phyloP scores from a whole-genome alignment of 345 rosid species.

The Clarkia xantiana region DNA sequence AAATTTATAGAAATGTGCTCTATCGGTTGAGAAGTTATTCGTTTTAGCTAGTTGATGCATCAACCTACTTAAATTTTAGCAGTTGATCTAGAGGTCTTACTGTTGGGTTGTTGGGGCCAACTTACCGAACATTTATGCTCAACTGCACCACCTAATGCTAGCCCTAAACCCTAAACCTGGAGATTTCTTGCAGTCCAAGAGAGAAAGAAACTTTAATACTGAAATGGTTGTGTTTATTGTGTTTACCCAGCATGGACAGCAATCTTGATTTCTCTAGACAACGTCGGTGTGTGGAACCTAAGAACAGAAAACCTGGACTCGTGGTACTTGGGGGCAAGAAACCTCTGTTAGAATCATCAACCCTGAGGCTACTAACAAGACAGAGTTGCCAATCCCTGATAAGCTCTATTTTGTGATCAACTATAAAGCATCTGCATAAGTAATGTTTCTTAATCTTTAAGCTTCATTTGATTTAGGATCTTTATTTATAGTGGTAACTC shows the following conservation, averaged over 20 bases:
- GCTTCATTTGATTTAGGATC: neutral
- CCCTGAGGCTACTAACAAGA: conserved; percentile 85
- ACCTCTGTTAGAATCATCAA: conserved; percentile 80
- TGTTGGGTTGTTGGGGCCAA: too few relatives aligned
- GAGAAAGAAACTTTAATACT: too few relatives aligned
- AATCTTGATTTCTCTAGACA: conserved; percentile 80
- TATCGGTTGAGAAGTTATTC: too few relatives aligned
- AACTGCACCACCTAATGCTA: too few relatives aligned
- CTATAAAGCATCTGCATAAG: conserved; percentile 65
- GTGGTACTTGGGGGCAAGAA: conserved; percentile 98
- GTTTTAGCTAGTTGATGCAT: too few relatives aligned
- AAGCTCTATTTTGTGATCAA: conserved; percentile 85
- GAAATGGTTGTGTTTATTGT: neutral
- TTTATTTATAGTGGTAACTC: neutral
- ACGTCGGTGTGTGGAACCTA: conserved; percentile 92
- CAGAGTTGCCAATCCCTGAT: conserved; percentile 68
- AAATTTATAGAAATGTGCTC: too few relatives aligned
- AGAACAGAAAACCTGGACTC: conserved; percentile 94
- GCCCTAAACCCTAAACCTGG: too few relatives aligned
- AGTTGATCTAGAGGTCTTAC: too few relatives aligned
- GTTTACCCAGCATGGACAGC: conserved; percentile 95
- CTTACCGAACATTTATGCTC: too few relatives aligned
- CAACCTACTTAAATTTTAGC: too few relatives aligned
- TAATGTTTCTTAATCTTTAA: conserved; percentile 13
- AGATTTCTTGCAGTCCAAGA: too few relatives aligned